Base-by-base conservation (phyloP, 257 asterid species). In the Gentiana dahurica region DNA sequence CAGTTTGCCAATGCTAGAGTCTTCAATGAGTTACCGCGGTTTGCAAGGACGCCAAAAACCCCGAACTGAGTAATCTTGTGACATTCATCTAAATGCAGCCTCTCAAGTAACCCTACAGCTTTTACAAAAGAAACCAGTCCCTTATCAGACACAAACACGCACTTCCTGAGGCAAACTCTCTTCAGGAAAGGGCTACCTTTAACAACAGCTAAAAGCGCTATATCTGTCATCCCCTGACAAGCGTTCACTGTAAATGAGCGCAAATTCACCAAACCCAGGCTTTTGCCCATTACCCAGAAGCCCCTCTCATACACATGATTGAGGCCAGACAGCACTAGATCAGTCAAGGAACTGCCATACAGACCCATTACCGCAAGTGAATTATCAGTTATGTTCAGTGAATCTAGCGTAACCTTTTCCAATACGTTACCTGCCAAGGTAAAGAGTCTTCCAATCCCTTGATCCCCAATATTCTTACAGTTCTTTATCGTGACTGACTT, bases 221-320 rank as follows among this genome's bases (percentile, higher is more conserved):
- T 1, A 67, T 88, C 97, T 35, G 97, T 75, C 54, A 84, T 72
- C 49, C 97, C 95, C 39, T 49, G 76, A 76, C 97, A 88, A 62
- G 95, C 82, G 43, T 80, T 56, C 32, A 88, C 51, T 1, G 73
- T 51, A 34, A 92, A 65, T n/a, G 89, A 73, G 77, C 77, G 84
- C 79, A 92, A 79, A 71, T 88, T 80, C 57, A 68, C 76, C 71
- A 92, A 57, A 47, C 95, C 94, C 75, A 65, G 86, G 65, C 93
- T 82, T 62, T 71, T 81, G 1, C 95, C 98, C 97, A 92, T 85
- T 50, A 89, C 95, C 99, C 99, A 92, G 64, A 92, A 88, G 45
- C 99, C 99, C 69, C 83, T 81, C 71, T 88, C 99, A 2, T 77
- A 77, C 72, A 83, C 92, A 68, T 71, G 83, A 64, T 57, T 79